Conservation (phyloP, 805 yeast species). For the Phaffomyces thermotolerans region DNA sequence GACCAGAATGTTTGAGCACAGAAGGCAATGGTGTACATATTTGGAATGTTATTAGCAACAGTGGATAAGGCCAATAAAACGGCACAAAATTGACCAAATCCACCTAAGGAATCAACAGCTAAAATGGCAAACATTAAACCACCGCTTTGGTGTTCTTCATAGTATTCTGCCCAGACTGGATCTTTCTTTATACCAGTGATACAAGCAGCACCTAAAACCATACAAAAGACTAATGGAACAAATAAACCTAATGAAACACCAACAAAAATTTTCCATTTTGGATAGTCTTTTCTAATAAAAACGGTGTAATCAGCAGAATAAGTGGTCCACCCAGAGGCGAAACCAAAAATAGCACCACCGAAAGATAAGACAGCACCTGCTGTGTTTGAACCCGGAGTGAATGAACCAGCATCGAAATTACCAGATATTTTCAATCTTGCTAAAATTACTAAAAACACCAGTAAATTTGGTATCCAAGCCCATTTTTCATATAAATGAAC, state of each 20-base stretch:
- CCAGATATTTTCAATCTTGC: conserved; percentile 65
- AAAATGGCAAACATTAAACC: conserved; percentile 77
- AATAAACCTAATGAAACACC: conserved; percentile 58
- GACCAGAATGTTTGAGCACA: conserved; percentile 84
- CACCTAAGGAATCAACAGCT: conserved; percentile 74
- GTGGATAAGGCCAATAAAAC: conserved; percentile 81
- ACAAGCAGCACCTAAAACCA: conserved; percentile 83
- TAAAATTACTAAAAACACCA: conserved; percentile 69
- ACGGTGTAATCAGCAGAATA: conserved; percentile 90
- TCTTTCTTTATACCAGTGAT: conserved; percentile 55
- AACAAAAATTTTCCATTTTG: conserved; percentile 51
- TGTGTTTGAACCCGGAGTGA: conserved; percentile 49
- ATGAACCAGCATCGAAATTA: conserved; percentile 50
- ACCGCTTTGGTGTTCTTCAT: conserved; percentile 55
- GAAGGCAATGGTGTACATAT: conserved; percentile 85
- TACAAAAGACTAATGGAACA: conserved; percentile 62
- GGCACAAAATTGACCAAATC: conserved; percentile 85
- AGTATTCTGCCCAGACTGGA: conserved; percentile 40
- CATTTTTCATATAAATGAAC: conserved; percentile 79
- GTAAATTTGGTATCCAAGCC: conserved; percentile 80
- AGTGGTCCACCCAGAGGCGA: conserved; percentile 92
- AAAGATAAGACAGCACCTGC: conserved; percentile 75
- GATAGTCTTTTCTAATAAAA: conserved; percentile 66
- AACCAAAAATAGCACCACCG: conserved; percentile 80
- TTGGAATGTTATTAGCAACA: conserved; percentile 87